These are phyloP conservation scores for Millerozyma acaciae DNA, from an alignment of 805 yeast genomes.

Conservation along the genomic window DNA sequence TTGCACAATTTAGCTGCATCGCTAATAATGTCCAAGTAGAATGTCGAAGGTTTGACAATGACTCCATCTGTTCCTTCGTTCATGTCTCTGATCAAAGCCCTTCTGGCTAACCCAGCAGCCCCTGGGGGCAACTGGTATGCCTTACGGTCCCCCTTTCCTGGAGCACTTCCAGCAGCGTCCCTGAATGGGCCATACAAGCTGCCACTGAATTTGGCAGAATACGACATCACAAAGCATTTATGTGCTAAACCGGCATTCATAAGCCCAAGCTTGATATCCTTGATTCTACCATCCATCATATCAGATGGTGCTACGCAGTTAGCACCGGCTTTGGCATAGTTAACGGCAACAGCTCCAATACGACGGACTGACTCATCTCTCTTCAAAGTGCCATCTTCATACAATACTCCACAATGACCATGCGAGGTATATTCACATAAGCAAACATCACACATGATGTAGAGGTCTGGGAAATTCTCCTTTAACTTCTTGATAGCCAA, in stretches of 20 bases:
- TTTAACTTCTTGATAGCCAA: constrained; percentile 64
- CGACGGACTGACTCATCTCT: constrained; percentile 72
- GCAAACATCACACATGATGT: constrained; percentile 91
- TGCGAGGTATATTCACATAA: constrained; percentile 94
- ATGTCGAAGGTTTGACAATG: constrained; percentile 93
- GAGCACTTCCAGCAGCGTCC: constrained; percentile 93
- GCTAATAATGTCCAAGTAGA: constrained; percentile 84
- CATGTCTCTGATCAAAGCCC: constrained; percentile 84
- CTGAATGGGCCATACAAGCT: constrained; percentile 94
- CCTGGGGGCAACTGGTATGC: constrained; percentile 92
- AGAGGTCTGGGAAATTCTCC: constrained; percentile 71
- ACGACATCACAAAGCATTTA: constrained; percentile 84
- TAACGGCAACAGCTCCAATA: constrained; percentile 90
- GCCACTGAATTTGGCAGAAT: constrained; percentile 92
- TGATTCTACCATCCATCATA: constrained; percentile 94
- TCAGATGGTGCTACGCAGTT: constrained; percentile 95
- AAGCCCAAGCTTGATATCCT: constrained; percentile 81
- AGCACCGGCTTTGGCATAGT: constrained; percentile 94
- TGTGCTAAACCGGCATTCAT: constrained; percentile 81
- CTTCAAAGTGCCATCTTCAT: constrained; percentile 82
- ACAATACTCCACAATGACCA: constrained; percentile 94
- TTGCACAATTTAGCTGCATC: constrained; percentile 81
- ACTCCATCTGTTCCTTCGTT: constrained; percentile 94
- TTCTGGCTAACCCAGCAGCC: constrained; percentile 88
- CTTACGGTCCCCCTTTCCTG: constrained; percentile 86